phyloP scores from a whole-genome alignment of 306 rosid genomes.

The Hippophae tibetana region DNA sequence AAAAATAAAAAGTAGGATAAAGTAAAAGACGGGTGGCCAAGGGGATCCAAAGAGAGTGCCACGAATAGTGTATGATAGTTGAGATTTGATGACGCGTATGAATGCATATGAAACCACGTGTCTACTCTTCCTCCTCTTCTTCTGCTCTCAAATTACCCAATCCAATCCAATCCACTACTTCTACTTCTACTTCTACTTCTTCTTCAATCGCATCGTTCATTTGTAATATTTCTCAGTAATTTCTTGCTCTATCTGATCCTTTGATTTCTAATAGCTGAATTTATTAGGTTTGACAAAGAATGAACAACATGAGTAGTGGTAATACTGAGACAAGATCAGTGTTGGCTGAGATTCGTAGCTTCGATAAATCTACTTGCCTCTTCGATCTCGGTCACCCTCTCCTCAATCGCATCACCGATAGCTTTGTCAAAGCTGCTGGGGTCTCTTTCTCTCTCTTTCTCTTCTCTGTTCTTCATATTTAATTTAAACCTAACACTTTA shows the following conservation, averaged over 20 bases:
- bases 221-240: background rate
- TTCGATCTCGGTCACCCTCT: constrained; percentile 91
- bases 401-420: constrained; percentile 68
- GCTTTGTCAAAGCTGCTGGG: constrained; percentile 79
- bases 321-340: constrained; percentile 39
- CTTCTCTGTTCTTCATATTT: background rate
- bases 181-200: background rate
- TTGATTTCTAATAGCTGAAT: background rate
- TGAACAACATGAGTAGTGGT: constrained; percentile 11
- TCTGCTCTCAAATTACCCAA: too few relatives aligned
- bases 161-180: background rate
- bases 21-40: constrained; percentile 18
- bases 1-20: too few relatives aligned
- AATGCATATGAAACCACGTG: constrained; percentile 29
- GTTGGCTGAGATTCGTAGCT: constrained; percentile 45
- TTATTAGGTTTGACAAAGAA: background rate
- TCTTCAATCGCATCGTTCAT: background rate
- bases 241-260: background rate
- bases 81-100: constrained; percentile 18
- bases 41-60: constrained; percentile 16
- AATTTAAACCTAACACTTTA: background rate
- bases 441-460: constrained; percentile 15
- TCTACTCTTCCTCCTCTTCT: constrained; percentile 1
- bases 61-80: constrained; percentile 7
- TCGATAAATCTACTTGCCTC: constrained; percentile 35